Evolutionary conservation across 495 filamentous ascomycete species (phyloP), one percentile per base, ranked within the genome.

Genomic region (Penicillium angulare): DNA sequence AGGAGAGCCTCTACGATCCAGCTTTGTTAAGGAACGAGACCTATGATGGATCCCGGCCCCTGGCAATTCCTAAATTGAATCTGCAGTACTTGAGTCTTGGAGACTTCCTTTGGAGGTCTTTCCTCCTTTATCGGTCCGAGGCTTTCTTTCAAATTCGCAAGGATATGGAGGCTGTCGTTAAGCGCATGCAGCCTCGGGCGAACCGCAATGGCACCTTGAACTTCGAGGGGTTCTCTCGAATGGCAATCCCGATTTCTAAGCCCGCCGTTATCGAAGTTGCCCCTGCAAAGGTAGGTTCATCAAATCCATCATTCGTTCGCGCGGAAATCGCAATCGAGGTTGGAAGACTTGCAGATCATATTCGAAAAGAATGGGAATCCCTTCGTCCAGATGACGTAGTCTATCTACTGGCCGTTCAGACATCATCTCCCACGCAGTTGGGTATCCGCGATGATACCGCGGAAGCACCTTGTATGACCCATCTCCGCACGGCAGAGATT

Each of bases 71-170:
- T 2, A 99, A 97, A 57, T 71, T 97, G 42, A 97, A 96, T 61
- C 77, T 99, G 33, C 93, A 97, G 59, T 97, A 99, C 64, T 79
- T 99, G 21, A 92, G 90, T 7, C 82, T 96, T 27, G 91, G 93
- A 3, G 93, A 99, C 65, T 97, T 97, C 57, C 79, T 99, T 8
- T 97, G 90, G 90, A 80, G 93, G 31, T 88, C 92, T 12, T 87
- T 97, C 57, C 77, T 93, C 20, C 79, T 97, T 3, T 89, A 96
- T 62, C 83, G 93, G 18, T 90, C 85, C 53, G 93, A 99, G 67
- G 82, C 93, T 3, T 97, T 97, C 62, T 97, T 91, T 71, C 90
- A 89, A 47, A 92, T 99, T 48, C 82, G 92, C 23, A 91, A 89
- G 59, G 87, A 97, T 55, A 85, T 99, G 55, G 89, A 96, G 61